phyloP scores from a whole-genome alignment of 495 filamentous ascomycete genomes.

The Immersiella caudata region DNA sequence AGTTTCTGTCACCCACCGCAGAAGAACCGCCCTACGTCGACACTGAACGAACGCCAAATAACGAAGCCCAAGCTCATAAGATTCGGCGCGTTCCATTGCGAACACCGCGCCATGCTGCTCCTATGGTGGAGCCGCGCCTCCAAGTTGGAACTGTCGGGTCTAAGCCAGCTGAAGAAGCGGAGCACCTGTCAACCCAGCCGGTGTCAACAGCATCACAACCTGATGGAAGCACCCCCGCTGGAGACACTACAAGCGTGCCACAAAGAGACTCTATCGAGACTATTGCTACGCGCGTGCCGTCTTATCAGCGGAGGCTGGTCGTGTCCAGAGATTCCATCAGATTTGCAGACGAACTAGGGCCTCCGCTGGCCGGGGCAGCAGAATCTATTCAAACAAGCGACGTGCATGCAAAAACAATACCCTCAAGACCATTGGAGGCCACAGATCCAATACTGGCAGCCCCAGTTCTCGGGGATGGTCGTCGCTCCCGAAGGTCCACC shows the following conservation, averaged over 20 bases:
- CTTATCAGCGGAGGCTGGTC: constrained; percentile 13
- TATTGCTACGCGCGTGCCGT: background rate
- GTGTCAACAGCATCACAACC: background rate
- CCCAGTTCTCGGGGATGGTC: background rate
- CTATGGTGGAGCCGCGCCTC: constrained; percentile 8
- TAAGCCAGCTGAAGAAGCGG: background rate
- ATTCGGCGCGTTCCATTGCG: background rate
- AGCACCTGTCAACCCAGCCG: background rate
- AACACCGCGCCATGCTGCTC: constrained; percentile 3
- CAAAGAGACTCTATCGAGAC: background rate
- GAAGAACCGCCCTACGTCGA: constrained; percentile 31
- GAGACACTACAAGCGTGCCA: background rate
- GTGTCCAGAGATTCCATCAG: constrained; percentile 22
- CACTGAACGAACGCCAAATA: background rate
- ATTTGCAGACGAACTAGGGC: constrained; percentile 7
- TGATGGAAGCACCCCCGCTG: background rate
- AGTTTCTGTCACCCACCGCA: constrained; percentile 39
- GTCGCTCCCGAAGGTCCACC: background rate
- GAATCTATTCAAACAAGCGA: background rate
- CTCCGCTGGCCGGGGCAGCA: background rate
- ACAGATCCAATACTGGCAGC: background rate
- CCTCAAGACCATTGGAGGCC: background rate
- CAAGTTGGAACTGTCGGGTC: constrained; percentile 3
- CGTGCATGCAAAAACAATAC: background rate
- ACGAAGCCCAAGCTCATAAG: background rate